Evolutionary conservation across 176 grass and related monocot genomes (phyloP), one percentile per base, ranked within the genome.

Genomic region (Saccharum spontaneum): DNA sequence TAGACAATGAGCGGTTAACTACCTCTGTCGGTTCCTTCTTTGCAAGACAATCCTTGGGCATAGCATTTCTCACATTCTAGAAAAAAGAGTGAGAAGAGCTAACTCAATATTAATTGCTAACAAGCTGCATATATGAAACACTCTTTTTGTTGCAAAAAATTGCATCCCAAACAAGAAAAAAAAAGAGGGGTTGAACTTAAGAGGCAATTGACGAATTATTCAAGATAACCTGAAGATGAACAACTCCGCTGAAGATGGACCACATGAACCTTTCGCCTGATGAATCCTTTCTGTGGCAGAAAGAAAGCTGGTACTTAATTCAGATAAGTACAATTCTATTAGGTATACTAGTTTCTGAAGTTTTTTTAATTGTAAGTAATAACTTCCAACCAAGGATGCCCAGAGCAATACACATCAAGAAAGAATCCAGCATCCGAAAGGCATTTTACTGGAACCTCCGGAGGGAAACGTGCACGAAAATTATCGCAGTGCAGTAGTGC

Each of bases 381-480:
- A 22, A 9, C 55, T 0, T 1, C 20, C 20, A 59, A 23, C 55
- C 20, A 59, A 59, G 22, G 55, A 59, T 59, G 55, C 20, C 55
- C 22, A 59, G 55, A 10, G 55, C 55, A 8, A 23, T 92, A 94
- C 92, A 10, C 24, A 66, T 94, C 67, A 77, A 97, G 69, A 80
- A 97, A 97, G 78, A 97, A 97, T 1, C 90, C 95, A 84, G 86
- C 90, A 84, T 94, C 95, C 22, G 86, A 22, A 76, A 97, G 87
- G 78, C 92, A 97, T 87, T 97, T 94, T 57, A 88, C 86, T 66
- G 23, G 81, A 45, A 85, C 36, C 17, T 84, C 74, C 39, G 31
- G 39, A 60, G 82, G 76, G 6, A 94, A 82, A 73, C 72, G 41
- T 80, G 70, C 67, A 72, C 72, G 63, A 59, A 94, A 97, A 79